phyloP scores from a whole-genome alignment of 345 rosid species.

The Punica granatum region DNA sequence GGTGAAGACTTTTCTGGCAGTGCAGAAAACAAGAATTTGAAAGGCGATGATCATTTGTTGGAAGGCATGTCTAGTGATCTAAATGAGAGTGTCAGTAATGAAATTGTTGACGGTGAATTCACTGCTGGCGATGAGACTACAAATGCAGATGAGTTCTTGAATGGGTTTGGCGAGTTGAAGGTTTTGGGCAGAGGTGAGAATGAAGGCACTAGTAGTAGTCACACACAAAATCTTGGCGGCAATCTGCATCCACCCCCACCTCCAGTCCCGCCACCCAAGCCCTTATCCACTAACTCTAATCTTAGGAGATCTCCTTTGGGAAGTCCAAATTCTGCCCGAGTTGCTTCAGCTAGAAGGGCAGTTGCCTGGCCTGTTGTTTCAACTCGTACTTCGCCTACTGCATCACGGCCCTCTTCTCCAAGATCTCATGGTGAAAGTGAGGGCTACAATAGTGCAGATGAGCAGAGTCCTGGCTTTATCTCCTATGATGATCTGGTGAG shows the following conservation, averaged over 20 bases:
- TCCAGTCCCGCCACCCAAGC: constrained; percentile 85
- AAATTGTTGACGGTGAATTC: constrained; percentile 27
- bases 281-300: constrained; percentile 33
- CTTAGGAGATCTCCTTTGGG: constrained; percentile 44
- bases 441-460: constrained; percentile 99
- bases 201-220: constrained; percentile 44
- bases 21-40: constrained; percentile 31
- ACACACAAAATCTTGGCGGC: constrained; percentile 27
- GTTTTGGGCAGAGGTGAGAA: constrained; percentile 36
- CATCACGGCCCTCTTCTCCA: constrained; percentile 93
- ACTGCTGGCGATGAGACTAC: constrained; percentile 26
- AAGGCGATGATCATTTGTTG: constrained; percentile 36
- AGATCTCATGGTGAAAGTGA: constrained; percentile 84
- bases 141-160: constrained; percentile 21
- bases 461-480: constrained; percentile 62
- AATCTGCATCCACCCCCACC: constrained; percentile 69
- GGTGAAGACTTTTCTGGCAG: constrained; percentile 45
- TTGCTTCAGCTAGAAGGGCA: constrained; percentile 63
- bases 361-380: constrained; percentile 71
- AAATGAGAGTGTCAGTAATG: constrained; percentile 31
- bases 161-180: constrained; percentile 34
- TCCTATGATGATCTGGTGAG: constrained; percentile 71
- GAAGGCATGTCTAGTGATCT: constrained; percentile 23
- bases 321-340: constrained; percentile 41
- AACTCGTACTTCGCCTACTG: constrained; percentile 72